A percentile compares a stretch with the other conserved stretches of the same genome.
Conservation (phyloP, 2,329 filamentous ascomycete genomes). For the Aspergillus viridinutans region DNA sequence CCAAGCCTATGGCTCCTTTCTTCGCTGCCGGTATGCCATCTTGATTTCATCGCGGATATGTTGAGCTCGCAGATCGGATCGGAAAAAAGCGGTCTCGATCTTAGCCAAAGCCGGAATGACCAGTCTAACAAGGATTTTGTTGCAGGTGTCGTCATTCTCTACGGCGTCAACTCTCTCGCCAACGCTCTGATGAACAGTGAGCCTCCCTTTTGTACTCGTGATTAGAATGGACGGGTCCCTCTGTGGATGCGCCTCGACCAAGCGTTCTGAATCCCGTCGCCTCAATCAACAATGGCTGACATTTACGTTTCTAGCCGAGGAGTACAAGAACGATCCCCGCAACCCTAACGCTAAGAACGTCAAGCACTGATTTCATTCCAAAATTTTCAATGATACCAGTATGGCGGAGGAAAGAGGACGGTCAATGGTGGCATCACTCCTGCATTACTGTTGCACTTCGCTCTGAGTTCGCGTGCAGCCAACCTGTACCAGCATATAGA, state of each 20-base stretch:
- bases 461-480: conserved; percentile 26
- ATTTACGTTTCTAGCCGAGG: conserved; percentile 59
- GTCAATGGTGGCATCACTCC: conserved; percentile 15
- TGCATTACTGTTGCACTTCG: conserved; percentile 20
- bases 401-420: conserved; percentile 13
- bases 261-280: not conserved
- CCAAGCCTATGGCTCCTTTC: conserved; percentile 88
- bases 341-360: conserved; percentile 52
- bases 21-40: conserved; percentile 78
- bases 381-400: conserved; percentile 14
- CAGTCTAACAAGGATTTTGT: conserved; percentile 23
- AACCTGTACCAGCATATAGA: conserved; percentile 41
- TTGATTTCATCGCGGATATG: not conserved
- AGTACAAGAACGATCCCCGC: conserved; percentile 96
- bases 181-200: conserved; percentile 74
- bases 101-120: not conserved
- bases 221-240: not conserved
- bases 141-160: conserved; percentile 76
- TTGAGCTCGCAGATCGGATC: not conserved
- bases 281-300: conserved; percentile 17
- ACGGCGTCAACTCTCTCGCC: conserved; percentile 83
- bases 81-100: not conserved
- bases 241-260: not conserved
- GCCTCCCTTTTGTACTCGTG: conserved; percentile 30
- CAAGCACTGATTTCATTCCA: conserved; percentile 33